Evolutionary conservation across 306 rosid genomes (phyloP), one percentile per base, ranked within the genome.

Genomic region (Quercus bicolor): DNA sequence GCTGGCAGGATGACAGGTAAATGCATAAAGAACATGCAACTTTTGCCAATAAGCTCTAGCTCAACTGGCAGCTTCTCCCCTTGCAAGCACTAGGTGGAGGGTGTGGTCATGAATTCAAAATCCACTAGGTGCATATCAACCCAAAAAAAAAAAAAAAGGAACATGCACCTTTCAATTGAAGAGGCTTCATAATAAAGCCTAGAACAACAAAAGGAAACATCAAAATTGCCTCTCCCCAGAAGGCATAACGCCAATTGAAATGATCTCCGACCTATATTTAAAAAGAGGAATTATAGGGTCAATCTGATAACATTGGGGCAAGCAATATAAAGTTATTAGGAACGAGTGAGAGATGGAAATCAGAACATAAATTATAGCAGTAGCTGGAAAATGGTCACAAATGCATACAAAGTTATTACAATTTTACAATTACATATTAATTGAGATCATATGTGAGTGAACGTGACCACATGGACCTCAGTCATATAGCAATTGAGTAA

Each of bases 201-300:
- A 80, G 80, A 88, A 91, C 72, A 34, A 90, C 93, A 86, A 93
- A 93, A 5, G 98, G 91, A 87, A 91, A 81, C 97, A 93, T 93
- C 84, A 93, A 53, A 80, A 82, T 34, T 55, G 95, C 89, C 84
- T 90, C 98, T 20, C 85, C 87, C 81, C 85, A 87, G 75, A 93
- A 93, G 12, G 98, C 97, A 74, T 45, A 77, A 33, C 95, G 98
- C 97, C 98, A 93, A 26, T 82, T 88, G 33, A 77, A 28, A 77
- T 86, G 24, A 81, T 74, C 78, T 73, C 98, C 98, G 54, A 92
- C 89, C 98, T 94, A 91, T 74, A 70, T 68, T 66, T 21, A 54
- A 78, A 62, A 4, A 56, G 55, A 53, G 77, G n/a, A 59, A 29
- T 29, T 55, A 81, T 66, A 61, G 23, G 18, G 16, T 16, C 23